Conservation (phyloP, 148 eudicot genomes). For the Salicornia ramosissima region DNA sequence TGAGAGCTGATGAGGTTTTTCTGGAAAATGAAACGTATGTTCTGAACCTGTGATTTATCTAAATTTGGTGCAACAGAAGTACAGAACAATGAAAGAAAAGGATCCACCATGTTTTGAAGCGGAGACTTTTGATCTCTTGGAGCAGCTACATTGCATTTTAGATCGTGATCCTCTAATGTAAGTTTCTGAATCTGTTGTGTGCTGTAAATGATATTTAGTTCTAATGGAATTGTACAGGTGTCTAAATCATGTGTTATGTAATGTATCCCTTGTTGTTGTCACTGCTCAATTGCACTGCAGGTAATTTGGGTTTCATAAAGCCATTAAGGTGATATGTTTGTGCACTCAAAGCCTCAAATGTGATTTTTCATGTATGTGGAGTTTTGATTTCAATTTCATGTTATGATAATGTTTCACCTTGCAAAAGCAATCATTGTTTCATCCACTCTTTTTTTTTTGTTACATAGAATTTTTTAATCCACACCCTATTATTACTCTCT, state of each 20-base stretch:
- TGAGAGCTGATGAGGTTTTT: neutral
- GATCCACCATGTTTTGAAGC: constrained; percentile 18
- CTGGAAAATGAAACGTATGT: too few relatives aligned
- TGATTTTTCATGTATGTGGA: neutral
- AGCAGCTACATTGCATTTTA: constrained; percentile 34
- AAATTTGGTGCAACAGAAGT: neutral
- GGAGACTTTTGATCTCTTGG: constrained; percentile 28
- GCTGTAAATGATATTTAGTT: neutral
- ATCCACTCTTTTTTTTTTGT: neutral
- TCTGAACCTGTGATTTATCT: neutral
- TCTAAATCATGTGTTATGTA: neutral
- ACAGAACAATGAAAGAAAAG: constrained; percentile 18
- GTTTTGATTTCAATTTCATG: neutral
- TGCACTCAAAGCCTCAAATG: neutral
- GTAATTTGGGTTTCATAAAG: neutral
- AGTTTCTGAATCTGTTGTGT: constrained; percentile 10
- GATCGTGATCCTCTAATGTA: constrained; percentile 52
- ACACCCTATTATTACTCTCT: neutral
- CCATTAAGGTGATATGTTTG: neutral
- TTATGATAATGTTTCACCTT: neutral
- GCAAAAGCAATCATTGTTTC: neutral
- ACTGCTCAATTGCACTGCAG: neutral
- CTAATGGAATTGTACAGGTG: neutral
- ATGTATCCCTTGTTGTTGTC: too few relatives aligned
- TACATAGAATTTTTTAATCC: neutral